Evolutionary conservation across 208 protist species (phyloP), one percentile per base, ranked within the genome.

Genomic region (Herpetomonas samuelpessoai): DNA sequence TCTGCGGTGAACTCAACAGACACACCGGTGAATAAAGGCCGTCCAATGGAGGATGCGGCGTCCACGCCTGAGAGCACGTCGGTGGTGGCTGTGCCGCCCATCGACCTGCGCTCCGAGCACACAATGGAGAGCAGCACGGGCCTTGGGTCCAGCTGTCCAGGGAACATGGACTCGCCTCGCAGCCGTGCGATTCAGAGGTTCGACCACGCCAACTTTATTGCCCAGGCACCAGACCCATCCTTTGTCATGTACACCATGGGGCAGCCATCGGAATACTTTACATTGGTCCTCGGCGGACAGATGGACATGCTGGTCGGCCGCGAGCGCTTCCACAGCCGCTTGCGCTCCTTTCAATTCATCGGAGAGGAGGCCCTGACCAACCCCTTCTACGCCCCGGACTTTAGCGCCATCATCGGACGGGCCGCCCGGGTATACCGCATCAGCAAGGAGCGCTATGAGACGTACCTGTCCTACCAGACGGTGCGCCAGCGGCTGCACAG

Each of bases 191-290:
- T 4, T 7, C 4, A 12, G 44, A 38, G 2, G 38, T 35, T 22
- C 35, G 66, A 73, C 52, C 73, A 79, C 67, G 29, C 56, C 10
- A 27, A 73, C 51, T 80, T 91, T 47, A 39, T 86, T 1, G 62
- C 62, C 25, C 46, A 59, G 21, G 83, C 69, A 6, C 41, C 30
- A 10, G 80, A 86, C 6, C 76, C 81, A 25, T 26, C 58, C 28
- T 83, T 83, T 62, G 64, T 93, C 16, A 45, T 96, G 26, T 96
- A 92, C 70, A 67, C 57, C n/a, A 68, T 67, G 2, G 89, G 86
- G 27, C 59, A 76, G 25, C 68, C 56, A 41, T 62, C 86, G 4
- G 65, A 75, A 19, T 27, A 67, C 49, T 91, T 93, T 25, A 86
- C 86, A 21, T 63, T 96, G 0, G 79, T 93, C 1, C 70, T 96